Percentiles rank a stretch among this genome's conserved stretches.
phyloP scores from a whole-genome alignment of 768 basidiomycete genomes.

The Lactarius pseudohatsudake region DNA sequence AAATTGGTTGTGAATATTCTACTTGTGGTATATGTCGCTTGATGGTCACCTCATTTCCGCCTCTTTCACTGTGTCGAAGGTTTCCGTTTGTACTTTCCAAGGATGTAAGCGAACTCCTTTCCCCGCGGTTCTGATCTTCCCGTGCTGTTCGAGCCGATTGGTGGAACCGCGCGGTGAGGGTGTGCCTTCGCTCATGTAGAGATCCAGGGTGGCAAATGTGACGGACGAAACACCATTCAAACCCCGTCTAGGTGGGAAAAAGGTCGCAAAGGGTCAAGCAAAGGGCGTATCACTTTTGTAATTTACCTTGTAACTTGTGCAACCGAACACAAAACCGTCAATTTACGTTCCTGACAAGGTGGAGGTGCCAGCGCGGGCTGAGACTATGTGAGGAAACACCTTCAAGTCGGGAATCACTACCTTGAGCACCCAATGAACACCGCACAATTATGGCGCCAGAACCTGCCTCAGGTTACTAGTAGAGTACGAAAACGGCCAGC shows the following conservation, averaged over 20 bases:
- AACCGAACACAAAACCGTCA: not conserved
- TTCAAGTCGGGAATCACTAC: no score
- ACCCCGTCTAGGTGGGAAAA: no score
- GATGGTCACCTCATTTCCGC: conserved; percentile 27
- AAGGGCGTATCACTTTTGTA: not conserved
- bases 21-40: conserved; percentile 68
- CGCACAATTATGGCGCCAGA: no score
- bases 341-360: no score
- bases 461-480: no score
- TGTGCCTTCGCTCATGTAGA: not conserved
- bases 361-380: no score
- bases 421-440: no score
- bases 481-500: no score
- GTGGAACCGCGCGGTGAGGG: not conserved
- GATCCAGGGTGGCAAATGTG: not conserved
- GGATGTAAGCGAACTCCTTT: not conserved
- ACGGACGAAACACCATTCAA: no score
- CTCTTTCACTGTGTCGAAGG: not conserved
- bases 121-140: not conserved
- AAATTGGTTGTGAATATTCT: conserved; percentile 77
- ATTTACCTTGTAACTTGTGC: not conserved
- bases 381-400: no score
- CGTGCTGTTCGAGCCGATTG: not conserved
- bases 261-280: not conserved
- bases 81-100: conserved; percentile 1